Evolutionary conservation across 371 early-diverging fungal genomes (phyloP), one percentile per base, ranked within the genome.

Genomic region (Dichotomocladium elegans): DNA sequence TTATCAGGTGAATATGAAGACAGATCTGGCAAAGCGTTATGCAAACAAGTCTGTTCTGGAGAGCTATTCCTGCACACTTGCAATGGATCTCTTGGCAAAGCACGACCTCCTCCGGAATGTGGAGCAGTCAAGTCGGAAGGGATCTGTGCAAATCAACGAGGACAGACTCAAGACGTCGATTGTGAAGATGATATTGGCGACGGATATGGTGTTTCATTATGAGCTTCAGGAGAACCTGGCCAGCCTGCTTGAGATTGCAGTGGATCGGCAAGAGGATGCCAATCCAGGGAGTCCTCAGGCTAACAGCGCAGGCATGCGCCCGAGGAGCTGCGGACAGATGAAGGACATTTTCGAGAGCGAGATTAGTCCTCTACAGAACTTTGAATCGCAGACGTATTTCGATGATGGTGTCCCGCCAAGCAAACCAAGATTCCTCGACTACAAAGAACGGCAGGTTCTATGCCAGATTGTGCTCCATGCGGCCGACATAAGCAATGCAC

Each of bases 181-280:
- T 47, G 63, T 70, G n/a, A 72, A 82, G 17, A 79, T 85, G 57
- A 91, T 94, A 35, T 67, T 94, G 17, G 80, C 85, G 12, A 94
- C 95, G 0, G 95, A 94, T 64, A 94, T 94, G 95, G 66, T 81
- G 1, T 81, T 83, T 17, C 94, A 94, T 58, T 94, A 90, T 68
- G 79, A 78, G 29, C 69, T 90, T 47, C 83, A 90, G 44, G 87
- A 87, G 45, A 74, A 83, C 35, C 57, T 89, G 22, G 64, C 72
- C 34, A 70, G 73, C 21, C 22, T 72, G 26, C 27, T 72, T 14
- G 72, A 68, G 19, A 60, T 72, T 14, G 48, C 58, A 21, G 31
- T 34, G 44, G 26, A 43, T 33, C 44, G 31, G 3, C 62, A 66
- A n/a, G 58, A 46, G 30, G 24, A 48, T 14, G 30, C n/a, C n/a